Evolutionary conservation across 2,329 filamentous ascomycete genomes (phyloP), one percentile per base, ranked within the genome.

Genomic region (Penicillium janthinellum): DNA sequence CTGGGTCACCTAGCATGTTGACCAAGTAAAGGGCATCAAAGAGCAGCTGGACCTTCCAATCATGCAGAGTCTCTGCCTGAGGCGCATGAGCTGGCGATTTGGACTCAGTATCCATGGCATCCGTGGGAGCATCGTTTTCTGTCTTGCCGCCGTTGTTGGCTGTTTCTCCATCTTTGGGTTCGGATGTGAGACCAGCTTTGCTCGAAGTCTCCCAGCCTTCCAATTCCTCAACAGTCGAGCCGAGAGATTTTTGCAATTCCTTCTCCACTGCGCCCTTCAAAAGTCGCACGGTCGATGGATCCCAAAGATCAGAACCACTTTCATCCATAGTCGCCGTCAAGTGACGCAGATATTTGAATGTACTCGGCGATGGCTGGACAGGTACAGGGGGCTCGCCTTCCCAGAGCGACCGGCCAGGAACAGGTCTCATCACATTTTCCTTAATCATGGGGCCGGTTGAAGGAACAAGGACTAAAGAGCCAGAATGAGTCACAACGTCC

Each of bases 281-380:
- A 0, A 80, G 78, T 0, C 68, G 67, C 1, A 93, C 84, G 0
- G 90, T 90, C 2, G 82, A 80, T 2, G 86, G 83, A 55, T 88
- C 92, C 93, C 93, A 98, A 2, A 97, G 75, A 72, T 97, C 94
- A 48, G 85, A 80, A 0, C 93, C 93, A 3, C 84, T 79, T 12
- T 82, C 79, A 3, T 84, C 84, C 91, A 97, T 96, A 5, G 83
- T 80, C 49, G 79, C 77, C 4, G 86, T 84, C 31, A 96, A 71
- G 47, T 81, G 81, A 25, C 86, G 85, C 51, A 97, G 70, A 56
- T 96, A 88, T 60, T 83, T 85, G 71, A 96, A 96, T 0, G 87
- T 80, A 20, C 83, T 82, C 0, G 91, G 88, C 0, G 91, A 94
- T 0, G 92, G 92, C 69, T 95, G 91, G 5, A 87, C 82, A 0